phyloP scores from a whole-genome alignment of 2,329 filamentous ascomycete species.

The Monilinia fructigena region DNA sequence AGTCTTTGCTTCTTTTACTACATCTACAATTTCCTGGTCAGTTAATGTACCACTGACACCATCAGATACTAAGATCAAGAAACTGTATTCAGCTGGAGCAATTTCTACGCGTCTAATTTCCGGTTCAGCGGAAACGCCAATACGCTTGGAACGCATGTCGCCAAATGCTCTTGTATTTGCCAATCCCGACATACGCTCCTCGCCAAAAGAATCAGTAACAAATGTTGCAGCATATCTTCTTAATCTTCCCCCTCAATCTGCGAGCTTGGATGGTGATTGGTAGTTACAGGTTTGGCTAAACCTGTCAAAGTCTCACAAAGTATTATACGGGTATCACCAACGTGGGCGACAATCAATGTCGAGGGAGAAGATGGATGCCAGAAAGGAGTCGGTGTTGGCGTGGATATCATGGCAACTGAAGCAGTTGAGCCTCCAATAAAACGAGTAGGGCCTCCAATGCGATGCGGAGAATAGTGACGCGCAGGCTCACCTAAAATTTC shows the following conservation, averaged over 20 bases:
- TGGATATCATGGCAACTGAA: constrained; percentile 85
- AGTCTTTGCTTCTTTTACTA: constrained; percentile 89
- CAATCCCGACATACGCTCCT: constrained; percentile 89
- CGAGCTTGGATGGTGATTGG: constrained; percentile 87
- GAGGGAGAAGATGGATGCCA: constrained; percentile 89
- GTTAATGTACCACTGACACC: constrained; percentile 81
- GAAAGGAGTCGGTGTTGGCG: constrained; percentile 85
- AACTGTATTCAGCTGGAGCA: constrained; percentile 79
- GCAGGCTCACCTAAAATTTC: constrained; percentile 73
- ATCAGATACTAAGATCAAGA: constrained; percentile 84
- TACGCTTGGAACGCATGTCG: constrained; percentile 85
- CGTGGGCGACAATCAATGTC: constrained; percentile 82
- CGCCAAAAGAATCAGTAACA: constrained; percentile 93
- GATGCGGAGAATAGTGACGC: constrained; percentile 52
- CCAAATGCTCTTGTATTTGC: constrained; percentile 95
- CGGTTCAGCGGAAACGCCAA: constrained; percentile 92
- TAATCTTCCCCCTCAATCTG: constrained; percentile 81
- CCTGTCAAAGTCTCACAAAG: constrained; percentile 86
- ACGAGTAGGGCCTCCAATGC: constrained; percentile 71
- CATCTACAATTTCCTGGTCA: constrained; percentile 95
- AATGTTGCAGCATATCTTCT: constrained; percentile 84
- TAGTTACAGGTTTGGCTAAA: constrained; percentile 75
- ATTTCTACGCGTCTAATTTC: constrained; percentile 80
- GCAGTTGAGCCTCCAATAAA: constrained; percentile 95
- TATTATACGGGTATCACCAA: constrained; percentile 88